phyloP scores from a whole-genome alignment of 208 protist genomes.

The Wallacemonas rigidus region DNA sequence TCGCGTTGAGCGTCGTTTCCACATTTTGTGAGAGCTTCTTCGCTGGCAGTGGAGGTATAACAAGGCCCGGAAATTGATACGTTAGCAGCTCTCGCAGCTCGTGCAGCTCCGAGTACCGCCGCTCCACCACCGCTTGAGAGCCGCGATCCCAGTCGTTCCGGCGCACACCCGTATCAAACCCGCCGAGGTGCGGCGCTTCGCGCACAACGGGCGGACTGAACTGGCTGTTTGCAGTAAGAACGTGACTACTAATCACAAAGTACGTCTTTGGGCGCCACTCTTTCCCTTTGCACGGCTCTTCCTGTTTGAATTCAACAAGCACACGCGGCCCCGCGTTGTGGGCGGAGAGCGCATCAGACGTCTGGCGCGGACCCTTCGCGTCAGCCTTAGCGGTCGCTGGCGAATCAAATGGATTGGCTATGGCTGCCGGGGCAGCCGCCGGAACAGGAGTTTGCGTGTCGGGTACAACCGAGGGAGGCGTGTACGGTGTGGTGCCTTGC shows the following conservation, averaged over 20 bases:
- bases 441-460: not conserved
- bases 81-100: slow-evolving; percentile 67
- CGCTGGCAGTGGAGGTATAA: slow-evolving; percentile 77
- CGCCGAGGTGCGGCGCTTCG: slow-evolving; percentile 42
- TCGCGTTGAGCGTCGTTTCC: slow-evolving; percentile 67
- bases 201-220: slow-evolving; percentile 53
- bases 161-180: slow-evolving; percentile 44
- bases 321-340: slow-evolving; percentile 10
- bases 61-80: slow-evolving; percentile 72
- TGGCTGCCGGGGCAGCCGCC: not conserved
- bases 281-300: slow-evolving; percentile 45
- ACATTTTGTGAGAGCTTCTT: slow-evolving; percentile 70
- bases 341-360: not conserved
- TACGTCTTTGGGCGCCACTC: slow-evolving; percentile 71
- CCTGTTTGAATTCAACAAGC: slow-evolving; percentile 55
- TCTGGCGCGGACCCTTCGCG: not conserved
- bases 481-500: not conserved
- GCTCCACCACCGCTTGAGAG: slow-evolving; percentile 53
- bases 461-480: not conserved
- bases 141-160: slow-evolving; percentile 60
- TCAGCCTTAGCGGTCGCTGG: not conserved
- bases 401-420: not conserved
- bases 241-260: slow-evolving; percentile 65
- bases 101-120: slow-evolving; percentile 83
- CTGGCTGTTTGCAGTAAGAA: slow-evolving; percentile 46